Evolutionary conservation across 768 basidiomycete genomes (phyloP), one percentile per base, ranked within the genome.

Genomic region (Botryobasidium botryosum): DNA sequence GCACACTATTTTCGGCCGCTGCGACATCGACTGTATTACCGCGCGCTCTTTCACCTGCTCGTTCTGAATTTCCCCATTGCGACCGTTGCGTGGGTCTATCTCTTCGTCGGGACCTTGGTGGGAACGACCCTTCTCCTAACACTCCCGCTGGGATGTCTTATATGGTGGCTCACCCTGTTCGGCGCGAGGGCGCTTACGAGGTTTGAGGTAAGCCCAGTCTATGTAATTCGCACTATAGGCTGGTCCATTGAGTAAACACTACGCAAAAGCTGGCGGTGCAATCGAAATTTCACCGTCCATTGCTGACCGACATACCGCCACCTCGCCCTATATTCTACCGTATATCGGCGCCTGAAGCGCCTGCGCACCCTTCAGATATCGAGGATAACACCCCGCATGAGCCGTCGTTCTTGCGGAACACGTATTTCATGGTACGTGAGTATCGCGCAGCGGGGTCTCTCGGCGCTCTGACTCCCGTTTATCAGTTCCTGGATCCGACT

Each of bases 81-180:
- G 13, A 60, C 86, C 47, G 56, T 64, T n/a, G 77, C 79, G n/a
- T 85, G 78, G 76, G 56, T 83, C 7, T 85, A 74, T 56, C 63
- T 81, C 13, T 83, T 86, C 52, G 74, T 82, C 8, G 79, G 85
- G 53, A 86, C 83, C 0, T 61, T 87, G 59, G 83, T 84, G 1
- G 83, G 83, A 8, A 86, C 83, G 21, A 82, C 77, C 0, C 68
- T 83, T 12, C 69, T 87, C n/a, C 68, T 86, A 55, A 77, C 79
- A 0, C 67, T 86, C 3, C 83, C 83, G 1, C 61, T 87, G 15
- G 83, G 84, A 10, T 77, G 29, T n/a, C 26, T 50, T 25, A 40
- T 50, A 31, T 50, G 48, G 48, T 50, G 48, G 48, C 27, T 37
- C 15, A 50, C 45, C 59, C 66, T 87, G 5, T 57, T 86, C 6